Evolutionary conservation across 495 filamentous ascomycete genomes (phyloP).

Genomic region (Poronia punctata): DNA sequence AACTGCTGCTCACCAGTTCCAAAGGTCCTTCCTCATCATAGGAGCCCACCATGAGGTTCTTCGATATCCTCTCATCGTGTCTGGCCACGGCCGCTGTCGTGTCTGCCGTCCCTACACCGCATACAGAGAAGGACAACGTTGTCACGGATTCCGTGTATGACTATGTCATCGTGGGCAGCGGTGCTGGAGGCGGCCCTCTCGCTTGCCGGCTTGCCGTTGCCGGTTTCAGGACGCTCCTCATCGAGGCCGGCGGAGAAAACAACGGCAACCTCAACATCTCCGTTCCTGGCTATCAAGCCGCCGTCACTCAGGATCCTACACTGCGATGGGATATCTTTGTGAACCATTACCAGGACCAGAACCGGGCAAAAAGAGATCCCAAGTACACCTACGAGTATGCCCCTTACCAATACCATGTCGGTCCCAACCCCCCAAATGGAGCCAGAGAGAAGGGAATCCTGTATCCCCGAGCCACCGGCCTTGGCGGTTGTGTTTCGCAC

Average conservation of each 20-base stretch:
- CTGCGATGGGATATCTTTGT: conserved; percentile 40
- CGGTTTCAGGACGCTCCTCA: conserved; percentile 45
- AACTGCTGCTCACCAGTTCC: too few species aligned
- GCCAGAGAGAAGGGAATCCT: conserved; percentile 24
- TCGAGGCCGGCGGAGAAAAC: conserved; percentile 47
- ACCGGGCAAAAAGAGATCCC: conserved; percentile 25
- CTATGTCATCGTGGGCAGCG: conserved; percentile 53
- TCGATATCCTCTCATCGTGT: too few species aligned
- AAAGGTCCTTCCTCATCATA: too few species aligned
- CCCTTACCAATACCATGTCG: conserved; percentile 32
- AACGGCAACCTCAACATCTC: not conserved
- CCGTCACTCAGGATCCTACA: conserved; percentile 23
- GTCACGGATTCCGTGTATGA: conserved; percentile 46
- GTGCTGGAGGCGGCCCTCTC: conserved; percentile 51
- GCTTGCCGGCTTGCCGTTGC: conserved; percentile 48
- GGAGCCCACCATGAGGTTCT: too few species aligned
- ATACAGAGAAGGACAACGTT: too few species aligned
- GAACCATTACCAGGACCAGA: conserved; percentile 32
- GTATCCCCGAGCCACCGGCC: conserved; percentile 36
- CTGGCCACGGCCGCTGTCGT: too few species aligned
- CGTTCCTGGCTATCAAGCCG: conserved; percentile 2
- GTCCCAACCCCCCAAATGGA: conserved; percentile 25
- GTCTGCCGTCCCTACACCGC: too few species aligned
- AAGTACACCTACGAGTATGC: conserved; percentile 25
- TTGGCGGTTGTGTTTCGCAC: conserved; percentile 41